Evolutionary conservation across 139 green algal species (phyloP).

Genomic region (Chlamydomonas sphaeroides): DNA sequence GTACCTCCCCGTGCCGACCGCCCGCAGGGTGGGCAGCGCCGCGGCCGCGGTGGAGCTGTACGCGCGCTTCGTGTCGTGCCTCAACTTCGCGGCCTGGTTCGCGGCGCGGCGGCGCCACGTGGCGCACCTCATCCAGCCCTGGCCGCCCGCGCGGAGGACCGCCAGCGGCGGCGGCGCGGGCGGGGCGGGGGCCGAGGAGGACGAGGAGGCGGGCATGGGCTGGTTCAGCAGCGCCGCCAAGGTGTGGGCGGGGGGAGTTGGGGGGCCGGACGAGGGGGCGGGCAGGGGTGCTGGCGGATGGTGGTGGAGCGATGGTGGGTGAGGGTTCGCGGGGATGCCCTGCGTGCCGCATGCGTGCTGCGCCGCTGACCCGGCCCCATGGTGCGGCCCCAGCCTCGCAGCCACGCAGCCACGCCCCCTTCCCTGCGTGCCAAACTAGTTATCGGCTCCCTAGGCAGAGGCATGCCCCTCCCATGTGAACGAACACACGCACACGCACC

Average conservation of each 20-base stretch:
- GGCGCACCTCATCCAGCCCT: conserved; percentile 29
- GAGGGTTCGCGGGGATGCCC: no score
- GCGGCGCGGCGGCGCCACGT: conserved; percentile 44
- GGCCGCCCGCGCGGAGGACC: not conserved
- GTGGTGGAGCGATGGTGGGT: no score
- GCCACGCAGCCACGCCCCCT: no score
- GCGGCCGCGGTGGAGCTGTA: conserved; percentile 68
- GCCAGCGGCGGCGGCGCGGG: not conserved
- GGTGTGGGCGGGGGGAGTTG: not conserved
- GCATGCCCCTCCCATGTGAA: no score
- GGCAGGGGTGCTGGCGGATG: not conserved
- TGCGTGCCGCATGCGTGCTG: no score
- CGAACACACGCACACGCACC: no score
- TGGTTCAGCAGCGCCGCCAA: conserved; percentile 33
- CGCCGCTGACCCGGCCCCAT: no score
- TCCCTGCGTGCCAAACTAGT: no score
- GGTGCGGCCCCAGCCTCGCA: no score
- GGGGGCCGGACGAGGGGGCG: no score
- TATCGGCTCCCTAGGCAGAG: no score
- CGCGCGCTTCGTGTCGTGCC: conserved; percentile 65
- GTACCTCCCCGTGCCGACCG: not conserved
- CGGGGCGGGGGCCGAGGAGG: not conserved
- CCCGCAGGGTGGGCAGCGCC: conserved; percentile 28
- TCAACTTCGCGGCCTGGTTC: conserved; percentile 83
- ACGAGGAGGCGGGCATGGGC: not conserved